Evolutionary conservation across 805 yeast species (phyloP).

Genomic region (Nakazawaea laoshanensis): DNA sequence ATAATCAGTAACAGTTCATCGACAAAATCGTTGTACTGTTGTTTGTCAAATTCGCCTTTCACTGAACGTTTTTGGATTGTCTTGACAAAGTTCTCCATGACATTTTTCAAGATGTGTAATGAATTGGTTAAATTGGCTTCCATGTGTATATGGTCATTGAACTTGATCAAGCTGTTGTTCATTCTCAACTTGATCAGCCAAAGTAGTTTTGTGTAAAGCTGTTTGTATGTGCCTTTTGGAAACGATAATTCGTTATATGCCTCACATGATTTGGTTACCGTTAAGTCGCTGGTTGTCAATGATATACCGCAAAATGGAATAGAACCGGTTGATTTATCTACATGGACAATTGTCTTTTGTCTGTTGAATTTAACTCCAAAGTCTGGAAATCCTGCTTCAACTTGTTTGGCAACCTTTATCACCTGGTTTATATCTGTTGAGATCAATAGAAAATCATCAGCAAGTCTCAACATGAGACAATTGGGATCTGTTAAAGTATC

Average conservation of each 20-base stretch:
- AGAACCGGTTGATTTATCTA: no score
- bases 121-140: slow-evolving; percentile 5
- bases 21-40: no score
- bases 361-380: slow-evolving; percentile 33
- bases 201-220: slow-evolving; percentile 17
- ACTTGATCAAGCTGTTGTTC: slow-evolving; percentile 14
- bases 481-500: slow-evolving; percentile 15
- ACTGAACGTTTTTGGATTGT: no score
- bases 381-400: slow-evolving; percentile 28
- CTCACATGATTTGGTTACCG: slow-evolving; percentile 25
- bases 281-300: no score
- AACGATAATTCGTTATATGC: slow-evolving; percentile 12
- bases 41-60: no score
- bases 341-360: slow-evolving; percentile 31
- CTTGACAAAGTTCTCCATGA: background rate
- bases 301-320: no score
- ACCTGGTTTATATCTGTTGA: slow-evolving; percentile 33
- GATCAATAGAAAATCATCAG: slow-evolving; percentile 80
- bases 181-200: slow-evolving; percentile 24
- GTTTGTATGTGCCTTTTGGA: slow-evolving; percentile 10
- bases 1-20: no score
- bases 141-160: background rate
- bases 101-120: slow-evolving; percentile 6
- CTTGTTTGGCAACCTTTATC: slow-evolving; percentile 17
- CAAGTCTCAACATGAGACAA: slow-evolving; percentile 50